Percentiles rank a stretch among this genome's conserved stretches.
phyloP scores from a whole-genome alignment of 129 eudicot genomes.

The Helianthus tuberosus region DNA sequence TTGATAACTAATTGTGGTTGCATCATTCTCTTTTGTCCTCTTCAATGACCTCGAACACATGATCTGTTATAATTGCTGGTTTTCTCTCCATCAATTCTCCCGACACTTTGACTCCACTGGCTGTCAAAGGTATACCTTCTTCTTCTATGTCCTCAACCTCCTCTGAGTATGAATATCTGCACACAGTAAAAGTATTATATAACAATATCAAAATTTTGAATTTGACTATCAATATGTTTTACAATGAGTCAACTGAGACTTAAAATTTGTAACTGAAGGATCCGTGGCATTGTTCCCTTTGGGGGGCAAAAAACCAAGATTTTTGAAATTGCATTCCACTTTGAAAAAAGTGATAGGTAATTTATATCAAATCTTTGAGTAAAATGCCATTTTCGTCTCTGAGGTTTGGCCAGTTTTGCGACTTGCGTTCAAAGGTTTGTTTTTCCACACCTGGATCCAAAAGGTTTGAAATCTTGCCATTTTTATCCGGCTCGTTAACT shows the following conservation, averaged over 20 bases:
- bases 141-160: constrained; percentile 76
- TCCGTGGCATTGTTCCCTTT: not conserved
- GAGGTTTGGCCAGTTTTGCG: no score
- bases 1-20: not conserved
- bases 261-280: not conserved
- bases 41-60: constrained; percentile 78
- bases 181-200: constrained; percentile 16
- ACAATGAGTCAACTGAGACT: no score
- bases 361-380: not conserved
- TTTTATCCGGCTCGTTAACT: no score
- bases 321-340: not conserved
- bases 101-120: constrained; percentile 52
- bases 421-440: no score
- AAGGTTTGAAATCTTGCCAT: no score
- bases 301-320: not conserved
- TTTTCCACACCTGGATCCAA: no score
- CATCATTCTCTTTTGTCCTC: constrained; percentile 83
- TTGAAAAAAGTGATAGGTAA: not conserved
- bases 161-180: constrained; percentile 80
- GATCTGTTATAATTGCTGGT: constrained; percentile 60
- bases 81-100: constrained; percentile 82
- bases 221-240: not conserved
- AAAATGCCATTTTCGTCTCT: no score
- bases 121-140: constrained; percentile 74
- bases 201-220: not conserved